Conservation (phyloP, 2,329 filamentous ascomycete species). For the Claviceps sorghi region DNA sequence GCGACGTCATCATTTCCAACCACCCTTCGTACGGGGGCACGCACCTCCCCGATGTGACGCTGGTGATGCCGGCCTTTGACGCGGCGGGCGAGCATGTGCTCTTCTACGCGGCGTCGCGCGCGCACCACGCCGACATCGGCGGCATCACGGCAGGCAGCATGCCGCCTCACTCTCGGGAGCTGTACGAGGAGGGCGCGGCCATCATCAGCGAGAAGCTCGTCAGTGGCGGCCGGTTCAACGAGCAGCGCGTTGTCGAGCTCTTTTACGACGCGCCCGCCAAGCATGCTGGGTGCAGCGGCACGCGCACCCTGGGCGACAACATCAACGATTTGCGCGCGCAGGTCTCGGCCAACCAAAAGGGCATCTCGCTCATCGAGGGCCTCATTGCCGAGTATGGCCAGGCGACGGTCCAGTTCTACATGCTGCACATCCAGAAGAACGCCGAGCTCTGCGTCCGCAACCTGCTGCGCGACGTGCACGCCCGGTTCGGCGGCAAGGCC, state of each 20-base stretch:
- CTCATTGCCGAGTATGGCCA: conserved; percentile 68
- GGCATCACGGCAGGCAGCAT: conserved; percentile 70
- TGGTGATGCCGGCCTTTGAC: conserved; percentile 66
- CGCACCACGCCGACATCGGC: conserved; percentile 75
- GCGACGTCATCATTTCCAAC: conserved; percentile 72
- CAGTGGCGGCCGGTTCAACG: conserved; percentile 62
- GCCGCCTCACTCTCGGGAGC: conserved; percentile 56
- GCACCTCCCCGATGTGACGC: conserved; percentile 69
- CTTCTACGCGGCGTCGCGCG: conserved; percentile 68
- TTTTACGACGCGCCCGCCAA: conserved; percentile 60
- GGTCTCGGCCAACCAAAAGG: conserved; percentile 72
- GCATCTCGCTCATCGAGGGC: conserved; percentile 63
- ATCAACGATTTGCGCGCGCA: conserved; percentile 74
- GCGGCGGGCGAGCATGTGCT: conserved; percentile 50
- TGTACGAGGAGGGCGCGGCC: conserved; percentile 48
- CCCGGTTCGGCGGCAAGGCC: conserved; percentile 55
- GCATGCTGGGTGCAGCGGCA: conserved; percentile 63
- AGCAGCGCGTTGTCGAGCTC: conserved; percentile 58
- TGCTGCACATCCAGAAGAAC: conserved; percentile 67
- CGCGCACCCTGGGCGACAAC: conserved; percentile 65
- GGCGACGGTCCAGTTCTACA: conserved; percentile 68
- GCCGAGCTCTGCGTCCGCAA: conserved; percentile 61
- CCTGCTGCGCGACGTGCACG: conserved; percentile 55
- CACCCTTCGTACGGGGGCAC: conserved; percentile 75
- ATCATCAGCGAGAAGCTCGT: conserved; percentile 57